Conservation (phyloP, 208 protist species). For the Crithidia fasciculata region DNA sequence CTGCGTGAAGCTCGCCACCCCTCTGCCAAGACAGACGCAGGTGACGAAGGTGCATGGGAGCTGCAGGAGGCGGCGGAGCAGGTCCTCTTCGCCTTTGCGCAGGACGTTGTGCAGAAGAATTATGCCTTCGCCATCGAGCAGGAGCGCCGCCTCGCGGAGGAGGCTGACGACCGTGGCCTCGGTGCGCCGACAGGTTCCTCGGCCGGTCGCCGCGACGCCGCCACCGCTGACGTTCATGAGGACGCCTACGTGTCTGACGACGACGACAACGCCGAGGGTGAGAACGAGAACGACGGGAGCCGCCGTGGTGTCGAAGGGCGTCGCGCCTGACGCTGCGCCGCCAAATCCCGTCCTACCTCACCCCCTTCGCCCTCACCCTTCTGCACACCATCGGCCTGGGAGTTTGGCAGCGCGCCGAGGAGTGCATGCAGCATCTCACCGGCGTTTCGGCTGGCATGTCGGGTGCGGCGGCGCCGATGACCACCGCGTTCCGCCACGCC, state of each 20-base stretch:
- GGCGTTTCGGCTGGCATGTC: too few relatives aligned
- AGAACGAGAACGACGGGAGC: neutral
- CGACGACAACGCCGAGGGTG: constrained; percentile 21
- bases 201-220: neutral
- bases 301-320: neutral
- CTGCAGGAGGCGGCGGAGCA: constrained; percentile 23
- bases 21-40: neutral
- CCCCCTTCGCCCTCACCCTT: constrained; percentile 65
- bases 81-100: constrained; percentile 76
- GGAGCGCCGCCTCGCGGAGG: constrained; percentile 58
- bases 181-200: neutral
- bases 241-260: constrained; percentile 41
- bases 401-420: constrained; percentile 37
- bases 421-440: constrained; percentile 16
- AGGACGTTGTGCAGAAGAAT: constrained; percentile 90
- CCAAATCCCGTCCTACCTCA: constrained; percentile 50
- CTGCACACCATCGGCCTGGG: constrained; percentile 47
- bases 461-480: constrained; percentile 4
- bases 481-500: constrained; percentile 14
- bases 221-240: constrained; percentile 15
- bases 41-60: neutral
- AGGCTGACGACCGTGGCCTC: constrained; percentile 12
- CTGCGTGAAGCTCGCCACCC: constrained; percentile 23
- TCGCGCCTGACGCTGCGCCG: constrained; percentile 3
- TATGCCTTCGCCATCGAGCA: constrained; percentile 68